Evolutionary conservation across 805 yeast genomes (phyloP).

Genomic region (Clavispora santaluciae): DNA sequence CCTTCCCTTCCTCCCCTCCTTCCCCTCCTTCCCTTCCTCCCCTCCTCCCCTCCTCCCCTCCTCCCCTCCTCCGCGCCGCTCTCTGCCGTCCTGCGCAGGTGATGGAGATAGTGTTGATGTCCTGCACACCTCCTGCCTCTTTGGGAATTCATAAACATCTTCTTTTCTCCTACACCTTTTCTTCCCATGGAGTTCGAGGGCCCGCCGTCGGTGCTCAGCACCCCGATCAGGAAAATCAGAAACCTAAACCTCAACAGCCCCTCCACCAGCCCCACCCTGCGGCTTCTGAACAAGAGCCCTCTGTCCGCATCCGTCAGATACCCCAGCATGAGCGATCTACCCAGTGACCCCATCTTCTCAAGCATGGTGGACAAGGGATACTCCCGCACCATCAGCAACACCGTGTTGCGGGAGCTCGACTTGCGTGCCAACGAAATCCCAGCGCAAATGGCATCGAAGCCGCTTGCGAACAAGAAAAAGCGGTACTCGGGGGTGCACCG

Average conservation of each 20-base stretch:
- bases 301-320: constrained; percentile 9
- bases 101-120: constrained; percentile 1
- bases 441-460: constrained; percentile 4
- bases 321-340: constrained; percentile 13
- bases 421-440: constrained; percentile 16
- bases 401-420: constrained; percentile 14
- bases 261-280: neutral
- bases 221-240: constrained; percentile 38
- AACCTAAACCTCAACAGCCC: constrained; percentile 32
- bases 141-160: neutral
- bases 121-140: neutral
- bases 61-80: neutral
- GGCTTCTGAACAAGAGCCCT: neutral
- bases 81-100: neutral
- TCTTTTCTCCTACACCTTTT: neutral
- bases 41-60: neutral
- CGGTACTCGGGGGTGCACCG: constrained; percentile 32
- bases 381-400: constrained; percentile 16
- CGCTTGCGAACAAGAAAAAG: constrained; percentile 12
- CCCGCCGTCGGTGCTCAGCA: constrained; percentile 20
- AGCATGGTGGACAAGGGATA: constrained; percentile 16
- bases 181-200: constrained; percentile 10
- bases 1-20: neutral
- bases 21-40: neutral
- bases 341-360: constrained; percentile 7